phyloP scores from a whole-genome alignment of 2,329 filamentous ascomycete genomes.

The Fusarium coffeatum region DNA sequence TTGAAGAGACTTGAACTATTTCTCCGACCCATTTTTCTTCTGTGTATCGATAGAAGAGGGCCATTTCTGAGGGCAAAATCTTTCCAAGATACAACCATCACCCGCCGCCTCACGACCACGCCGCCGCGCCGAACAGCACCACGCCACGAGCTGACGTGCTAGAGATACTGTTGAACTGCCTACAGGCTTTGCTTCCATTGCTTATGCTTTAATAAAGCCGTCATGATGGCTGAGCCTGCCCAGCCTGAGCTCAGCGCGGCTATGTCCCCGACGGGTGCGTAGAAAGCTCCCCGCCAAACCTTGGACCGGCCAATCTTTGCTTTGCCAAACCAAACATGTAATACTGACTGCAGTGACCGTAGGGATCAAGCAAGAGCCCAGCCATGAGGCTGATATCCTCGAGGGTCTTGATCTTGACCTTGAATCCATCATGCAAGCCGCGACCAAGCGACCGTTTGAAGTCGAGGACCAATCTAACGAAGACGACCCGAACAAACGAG shows the following conservation, averaged over 20 bases:
- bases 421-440: constrained; percentile 51
- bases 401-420: constrained; percentile 53
- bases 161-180: constrained; percentile 26
- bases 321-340: constrained; percentile 9
- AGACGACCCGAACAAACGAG: constrained; percentile 51
- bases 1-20: constrained; percentile 38
- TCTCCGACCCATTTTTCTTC: constrained; percentile 44
- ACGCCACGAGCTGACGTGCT: constrained; percentile 36
- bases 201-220: constrained; percentile 47
- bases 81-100: constrained; percentile 52
- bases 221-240: constrained; percentile 57
- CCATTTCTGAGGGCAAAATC: constrained; percentile 51
- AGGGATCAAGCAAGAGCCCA: constrained; percentile 56
- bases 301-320: constrained; percentile 20
- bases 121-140: constrained; percentile 37
- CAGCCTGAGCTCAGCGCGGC: constrained; percentile 51
- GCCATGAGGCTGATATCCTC: constrained; percentile 53
- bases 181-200: constrained; percentile 8
- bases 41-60: constrained; percentile 53
- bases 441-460: constrained; percentile 55
- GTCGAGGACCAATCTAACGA: constrained; percentile 48
- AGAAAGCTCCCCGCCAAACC: constrained; percentile 26
- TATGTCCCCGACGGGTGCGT: constrained; percentile 53
- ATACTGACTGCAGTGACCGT: constrained; percentile 44
- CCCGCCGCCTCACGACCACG: constrained; percentile 40